These are phyloP conservation scores for Phytopythium cucurbitacearum DNA, from an alignment of 352 stramenopile genomes.

Conservation along the genomic window DNA sequence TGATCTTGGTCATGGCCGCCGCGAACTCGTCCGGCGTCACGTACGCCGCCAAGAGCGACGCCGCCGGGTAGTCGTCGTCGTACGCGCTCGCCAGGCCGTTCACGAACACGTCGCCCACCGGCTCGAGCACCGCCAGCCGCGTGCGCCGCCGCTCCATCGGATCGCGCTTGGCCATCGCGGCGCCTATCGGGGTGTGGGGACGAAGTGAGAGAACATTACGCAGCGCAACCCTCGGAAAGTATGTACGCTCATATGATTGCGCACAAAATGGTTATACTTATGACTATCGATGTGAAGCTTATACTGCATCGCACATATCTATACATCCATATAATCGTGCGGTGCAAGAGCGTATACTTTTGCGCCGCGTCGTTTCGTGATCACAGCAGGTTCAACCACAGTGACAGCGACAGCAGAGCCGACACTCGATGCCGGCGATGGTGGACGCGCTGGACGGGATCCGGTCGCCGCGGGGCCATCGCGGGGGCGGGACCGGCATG, in stretches of 20 bases:
- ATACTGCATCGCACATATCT: too few species aligned
- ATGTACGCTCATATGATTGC: too few species aligned
- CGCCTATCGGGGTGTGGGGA: neutral
- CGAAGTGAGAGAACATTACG: constrained; percentile 1
- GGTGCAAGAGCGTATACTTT: constrained; percentile 2
- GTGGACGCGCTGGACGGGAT: constrained; percentile 39
- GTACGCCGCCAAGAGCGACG: constrained; percentile 26
- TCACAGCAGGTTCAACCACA: neutral
- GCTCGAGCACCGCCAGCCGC: constrained; percentile 44
- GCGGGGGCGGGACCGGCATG: constrained; percentile 9
- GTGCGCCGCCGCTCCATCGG: constrained; percentile 13
- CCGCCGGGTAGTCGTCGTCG: constrained; percentile 66
- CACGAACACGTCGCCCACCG: constrained; percentile 71
- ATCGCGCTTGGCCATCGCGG: constrained; percentile 1
- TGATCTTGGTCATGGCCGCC: constrained; percentile 60
- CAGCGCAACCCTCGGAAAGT: neutral
- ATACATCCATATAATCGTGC: too few species aligned
- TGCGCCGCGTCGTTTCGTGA: constrained; percentile 18
- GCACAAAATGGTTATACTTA: too few species aligned
- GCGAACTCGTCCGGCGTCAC: constrained; percentile 69
- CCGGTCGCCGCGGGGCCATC: constrained; percentile 50
- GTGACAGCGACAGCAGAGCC: neutral
- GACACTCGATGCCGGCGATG: constrained; percentile 6
- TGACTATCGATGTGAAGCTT: too few species aligned
- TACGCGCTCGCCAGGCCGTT: constrained; percentile 76